Conservation (phyloP, 352 stramenopile species). For the Globisporangium echinulatum region DNA sequence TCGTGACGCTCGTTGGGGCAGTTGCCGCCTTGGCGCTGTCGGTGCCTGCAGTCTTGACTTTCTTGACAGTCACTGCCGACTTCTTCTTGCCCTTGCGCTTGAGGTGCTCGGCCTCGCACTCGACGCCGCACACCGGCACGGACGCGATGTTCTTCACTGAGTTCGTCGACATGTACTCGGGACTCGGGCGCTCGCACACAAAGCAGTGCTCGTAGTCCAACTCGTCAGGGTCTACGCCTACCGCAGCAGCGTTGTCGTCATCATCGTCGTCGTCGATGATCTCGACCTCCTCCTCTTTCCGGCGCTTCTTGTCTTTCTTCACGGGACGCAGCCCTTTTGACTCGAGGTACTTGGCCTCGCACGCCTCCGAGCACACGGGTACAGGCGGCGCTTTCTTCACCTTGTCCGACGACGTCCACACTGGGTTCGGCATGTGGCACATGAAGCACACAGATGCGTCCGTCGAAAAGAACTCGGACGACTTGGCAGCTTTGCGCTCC, state of each 20-base stretch:
- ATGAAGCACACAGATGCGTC: slow-evolving; percentile 38
- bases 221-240: slow-evolving; percentile 5
- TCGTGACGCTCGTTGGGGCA: not conserved
- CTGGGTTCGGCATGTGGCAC: slow-evolving; percentile 48
- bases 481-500: slow-evolving; percentile 34
- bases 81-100: slow-evolving; percentile 17
- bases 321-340: slow-evolving; percentile 37
- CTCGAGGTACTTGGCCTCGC: slow-evolving; percentile 50
- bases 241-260: not conserved
- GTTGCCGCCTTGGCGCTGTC: not conserved
- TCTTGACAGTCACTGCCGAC: slow-evolving; percentile 24
- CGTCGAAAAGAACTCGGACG: slow-evolving; percentile 4
- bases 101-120: slow-evolving; percentile 52
- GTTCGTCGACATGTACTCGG: slow-evolving; percentile 61
- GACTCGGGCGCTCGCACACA: slow-evolving; percentile 49
- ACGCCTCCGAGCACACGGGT: slow-evolving; percentile 48
- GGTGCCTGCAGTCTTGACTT: slow-evolving; percentile 25
- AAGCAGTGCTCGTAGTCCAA: slow-evolving; percentile 41
- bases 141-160: slow-evolving; percentile 39
- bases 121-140: slow-evolving; percentile 59
- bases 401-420: slow-evolving; percentile 61
- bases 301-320: slow-evolving; percentile 14
- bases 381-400: slow-evolving; percentile 47
- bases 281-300: slow-evolving; percentile 8
- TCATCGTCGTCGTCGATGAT: slow-evolving; percentile 14